These are phyloP conservation scores for Hanseniaspora gamundiae DNA, from an alignment of 1,139 yeast genomes.

Conservation along the genomic window DNA sequence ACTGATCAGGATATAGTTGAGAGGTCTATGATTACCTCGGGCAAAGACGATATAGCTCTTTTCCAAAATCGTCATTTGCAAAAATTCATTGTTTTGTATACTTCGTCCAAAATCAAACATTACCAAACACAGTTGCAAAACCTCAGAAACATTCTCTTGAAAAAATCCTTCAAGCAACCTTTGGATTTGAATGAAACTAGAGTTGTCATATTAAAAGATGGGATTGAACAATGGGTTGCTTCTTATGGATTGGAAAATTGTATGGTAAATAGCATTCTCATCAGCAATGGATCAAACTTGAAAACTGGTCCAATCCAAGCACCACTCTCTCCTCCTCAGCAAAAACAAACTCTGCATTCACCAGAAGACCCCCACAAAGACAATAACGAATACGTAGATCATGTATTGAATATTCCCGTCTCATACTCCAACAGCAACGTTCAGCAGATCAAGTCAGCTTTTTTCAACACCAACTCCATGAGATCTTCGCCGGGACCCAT, in stretches of 20 bases:
- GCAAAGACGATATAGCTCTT: slow-evolving; percentile 37
- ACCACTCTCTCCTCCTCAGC: not conserved
- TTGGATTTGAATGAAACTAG: slow-evolving; percentile 28
- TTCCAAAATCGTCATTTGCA: slow-evolving; percentile 43
- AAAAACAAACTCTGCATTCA: too few relatives aligned
- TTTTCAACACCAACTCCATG: not conserved
- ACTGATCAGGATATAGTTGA: slow-evolving; percentile 52
- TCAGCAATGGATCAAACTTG: not conserved
- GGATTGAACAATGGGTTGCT: slow-evolving; percentile 35
- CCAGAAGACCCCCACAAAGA: too few relatives aligned
- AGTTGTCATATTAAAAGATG: slow-evolving; percentile 48
- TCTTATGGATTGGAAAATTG: slow-evolving; percentile 19
- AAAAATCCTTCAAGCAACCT: slow-evolving; percentile 32
- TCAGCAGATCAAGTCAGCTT: not conserved
- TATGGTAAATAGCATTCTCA: not conserved
- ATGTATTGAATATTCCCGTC: not conserved
- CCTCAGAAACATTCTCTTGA: slow-evolving; percentile 26
- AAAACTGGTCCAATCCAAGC: not conserved
- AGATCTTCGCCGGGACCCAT: slow-evolving; percentile 1
- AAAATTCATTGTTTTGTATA: slow-evolving; percentile 54
- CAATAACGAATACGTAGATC: not conserved
- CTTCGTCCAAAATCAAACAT: slow-evolving; percentile 17
- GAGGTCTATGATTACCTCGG: slow-evolving; percentile 40
- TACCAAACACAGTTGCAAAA: slow-evolving; percentile 20
- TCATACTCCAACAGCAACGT: not conserved